A percentile compares a stretch with the other conserved stretches of the same genome.
These are phyloP conservation scores for Solanum gandarillasii DNA, from an alignment of 257 asterid species.

Conservation along the genomic window DNA sequence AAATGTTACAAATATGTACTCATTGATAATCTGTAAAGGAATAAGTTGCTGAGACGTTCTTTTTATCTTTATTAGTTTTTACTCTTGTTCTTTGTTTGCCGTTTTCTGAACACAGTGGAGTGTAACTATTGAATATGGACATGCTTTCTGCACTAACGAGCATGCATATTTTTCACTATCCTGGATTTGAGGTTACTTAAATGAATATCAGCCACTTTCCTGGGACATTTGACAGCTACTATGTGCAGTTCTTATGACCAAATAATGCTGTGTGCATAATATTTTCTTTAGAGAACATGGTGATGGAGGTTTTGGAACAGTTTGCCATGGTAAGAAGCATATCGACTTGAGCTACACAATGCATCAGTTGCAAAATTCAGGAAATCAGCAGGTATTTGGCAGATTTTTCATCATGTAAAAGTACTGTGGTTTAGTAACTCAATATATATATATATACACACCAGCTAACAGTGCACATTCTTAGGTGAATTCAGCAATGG, in stretches of 20 bases:
- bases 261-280: background rate
- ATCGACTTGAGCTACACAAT: background rate
- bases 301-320: background rate
- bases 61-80: background rate
- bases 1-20: background rate
- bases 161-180: background rate
- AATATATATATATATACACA: background rate
- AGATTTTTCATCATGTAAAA: background rate
- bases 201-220: background rate
- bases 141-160: background rate
- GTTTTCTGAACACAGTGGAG: background rate
- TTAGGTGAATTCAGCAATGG: background rate
- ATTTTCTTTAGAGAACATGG: background rate
- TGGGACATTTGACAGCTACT: background rate
- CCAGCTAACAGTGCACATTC: background rate
- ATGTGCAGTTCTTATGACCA: background rate
- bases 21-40: background rate
- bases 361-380: background rate
- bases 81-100: background rate
- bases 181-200: background rate
- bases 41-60: background rate
- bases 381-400: background rate
- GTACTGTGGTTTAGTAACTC: background rate
- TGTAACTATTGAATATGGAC: background rate
- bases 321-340: background rate